Base-by-base conservation (phyloP, 495 filamentous ascomycete species). In the Halenospora varia region DNA sequence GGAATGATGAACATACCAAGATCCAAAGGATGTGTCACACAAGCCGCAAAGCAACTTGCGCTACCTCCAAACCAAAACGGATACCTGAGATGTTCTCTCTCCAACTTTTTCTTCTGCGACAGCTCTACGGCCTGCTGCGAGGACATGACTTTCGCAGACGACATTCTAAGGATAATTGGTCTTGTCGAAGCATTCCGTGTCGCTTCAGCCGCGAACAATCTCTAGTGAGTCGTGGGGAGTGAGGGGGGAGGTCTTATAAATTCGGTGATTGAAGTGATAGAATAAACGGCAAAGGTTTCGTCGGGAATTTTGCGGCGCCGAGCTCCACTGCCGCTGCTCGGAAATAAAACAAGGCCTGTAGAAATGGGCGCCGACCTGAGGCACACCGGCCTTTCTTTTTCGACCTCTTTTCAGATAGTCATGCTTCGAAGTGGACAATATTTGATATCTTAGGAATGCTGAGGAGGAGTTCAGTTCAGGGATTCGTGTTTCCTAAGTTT, bases 31-130 rank as follows among this genome's bases (percentile, higher is more conserved):
- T 97, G 92, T 26, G 92, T 97, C 20, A 95, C 84, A 61, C 83
- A 84, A 10, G 92, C 92, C 35, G 92, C 92, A 75, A 95, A 86
- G 70, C 88, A 93, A 61, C 88, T 92, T 18, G 92, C 89, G 66
- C 88, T 93, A 20, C 92, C 92, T 40, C 92, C 92, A 72, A 97
- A 96, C 92, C 92, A 96, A 74, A 96, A 94, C 25, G 88, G 88
- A 70, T 90, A 90, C 59, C 80, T 79, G 41, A 86, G 75, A 22
- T 60, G 48, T 24, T 50, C 51, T 65, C 71, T 75, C 57, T 73
- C 68, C 57, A 63, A 68, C 35, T 65, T 61, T 46, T 70, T 70
- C 46, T 53, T 57, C 56, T 39, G 40, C 6, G 63, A 44, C 18
- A 48, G 26, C 53, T 55, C 53, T 29, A 44, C 17, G n/a, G 40